Evolutionary conservation across 2,329 filamentous ascomycete species (phyloP), one percentile per base, ranked within the genome.

Genomic region (Venturia pyrina): DNA sequence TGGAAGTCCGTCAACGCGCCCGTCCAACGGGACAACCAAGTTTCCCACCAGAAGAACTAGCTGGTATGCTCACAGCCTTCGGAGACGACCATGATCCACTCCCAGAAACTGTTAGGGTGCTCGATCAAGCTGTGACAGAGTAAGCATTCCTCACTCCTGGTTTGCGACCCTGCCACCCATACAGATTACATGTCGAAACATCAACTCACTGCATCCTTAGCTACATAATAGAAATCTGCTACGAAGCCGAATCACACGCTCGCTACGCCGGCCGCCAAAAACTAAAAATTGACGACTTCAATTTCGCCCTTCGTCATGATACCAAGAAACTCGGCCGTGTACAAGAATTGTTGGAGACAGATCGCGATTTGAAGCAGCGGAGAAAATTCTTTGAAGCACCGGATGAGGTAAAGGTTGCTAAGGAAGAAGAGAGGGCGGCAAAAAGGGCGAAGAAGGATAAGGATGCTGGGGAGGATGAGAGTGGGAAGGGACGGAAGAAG

Each of bases 281-380:
- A 79, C 92, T 99, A 78, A 99, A 99, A 77, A 90, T 96, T 72
- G 93, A 97, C 73, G 95, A 99, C 77, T 96, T 99, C 79, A 92
- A 96, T 73, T 99, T 96, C 77, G 91, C 92, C 48, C 85, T 98
- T 70, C 86, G 95, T 41, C 86, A 89, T 69, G 96, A 98, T 73
- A 88, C 90, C 10, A 82, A 85, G 67, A 96, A 96, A 75, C 81
- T 98, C 56, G 95, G 95, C 62, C 87, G 93, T 72, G 92, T 98
- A 65, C 87, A 91, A 74, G 92, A 96, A 79, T 86, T 96, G 73
- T 84, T 96, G 70, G 89, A 91, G 77, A 93, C 93, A 82, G 91
- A 96, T 71, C 88, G 88, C 74, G 87, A 92, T 73, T 87, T 98
- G 68, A 95, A 95, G 75, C 86, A 89, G 72, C 89, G 90, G 64